Evolutionary conservation across 2,329 filamentous ascomycete species (phyloP), one percentile per base, ranked within the genome.

Genomic region (Ascochyta viciae-villosae): DNA sequence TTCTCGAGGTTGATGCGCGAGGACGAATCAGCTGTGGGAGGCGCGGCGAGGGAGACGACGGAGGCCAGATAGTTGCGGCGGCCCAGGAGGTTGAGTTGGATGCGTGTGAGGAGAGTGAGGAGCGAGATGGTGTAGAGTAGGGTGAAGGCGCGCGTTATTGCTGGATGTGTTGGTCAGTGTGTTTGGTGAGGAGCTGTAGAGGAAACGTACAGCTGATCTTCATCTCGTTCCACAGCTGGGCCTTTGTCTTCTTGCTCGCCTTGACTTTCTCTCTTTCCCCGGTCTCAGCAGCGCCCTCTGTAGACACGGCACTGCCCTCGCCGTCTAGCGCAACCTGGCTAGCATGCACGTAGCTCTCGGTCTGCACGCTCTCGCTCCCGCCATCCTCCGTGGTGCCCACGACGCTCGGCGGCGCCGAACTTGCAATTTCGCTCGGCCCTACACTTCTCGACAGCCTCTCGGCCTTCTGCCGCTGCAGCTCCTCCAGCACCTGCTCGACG

Each of bases 31-130:
- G 86, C 81, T 29, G 90, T 71, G 19, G 68, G 72, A 12, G 80
- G 91, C 0, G 90, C 90, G 16, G 95, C 94, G 19, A 98, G 85
- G 3, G 92, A 92, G 23, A 98, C 90, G 16, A 99, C 95, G 62
- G 92, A 96, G 6, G 94, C 96, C 44, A 99, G 87, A 77, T 99
- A 99, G 76, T 92, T 98, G 60, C 94, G 86, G 59, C 95, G 90
- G 49, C 95, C 95, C 34, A 99, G 90, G 26, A 99, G 90, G 49
- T 99, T 99, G 57, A 99, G 87, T 78, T 99, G 95, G 69, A 99
- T 91, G 58, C 94, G 87, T 1, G 95, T 99, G 65, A 99, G 87
- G 77, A 99, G 87, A 6, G 91, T 93, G 54, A 99, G 86, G 42
- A 99, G 86, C 26, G 89, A 89, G 41, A 98, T 84, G 1, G 92